Percentiles rank a stretch among this genome's conserved stretches.
Conservation (phyloP, 306 rosid species). For the Benincasa hispida region DNA sequence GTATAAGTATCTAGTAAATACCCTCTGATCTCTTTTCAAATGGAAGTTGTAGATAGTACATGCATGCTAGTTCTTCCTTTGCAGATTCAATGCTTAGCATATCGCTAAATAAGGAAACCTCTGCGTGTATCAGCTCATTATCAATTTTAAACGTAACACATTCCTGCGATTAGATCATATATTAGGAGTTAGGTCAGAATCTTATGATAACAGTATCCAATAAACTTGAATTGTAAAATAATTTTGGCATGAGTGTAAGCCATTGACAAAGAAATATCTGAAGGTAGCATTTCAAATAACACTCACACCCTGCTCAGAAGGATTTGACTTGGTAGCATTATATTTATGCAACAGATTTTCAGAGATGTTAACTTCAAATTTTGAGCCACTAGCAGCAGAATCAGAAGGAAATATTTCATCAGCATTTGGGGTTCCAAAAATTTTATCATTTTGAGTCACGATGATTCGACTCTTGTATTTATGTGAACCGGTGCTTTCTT, state of each 20-base stretch:
- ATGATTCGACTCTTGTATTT: slow-evolving; percentile 32
- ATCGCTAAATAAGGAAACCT: slow-evolving; percentile 27
- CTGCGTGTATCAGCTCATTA: slow-evolving; percentile 33
- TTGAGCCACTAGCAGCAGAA: slow-evolving; percentile 43
- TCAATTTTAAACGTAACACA: slow-evolving; percentile 49
- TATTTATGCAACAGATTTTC: slow-evolving; percentile 29
- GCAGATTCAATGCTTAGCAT: slow-evolving; percentile 43
- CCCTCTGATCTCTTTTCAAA: slow-evolving; percentile 70
- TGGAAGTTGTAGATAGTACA: slow-evolving; percentile 64
- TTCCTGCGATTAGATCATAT: slow-evolving; percentile 29
- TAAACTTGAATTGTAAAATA: background rate
- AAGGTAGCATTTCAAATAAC: slow-evolving; percentile 1
- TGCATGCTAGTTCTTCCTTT: slow-evolving; percentile 72
- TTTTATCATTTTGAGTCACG: slow-evolving; percentile 23
- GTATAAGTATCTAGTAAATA: slow-evolving; percentile 17
- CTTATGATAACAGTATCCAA: background rate
- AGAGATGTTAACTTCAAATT: slow-evolving; percentile 28
- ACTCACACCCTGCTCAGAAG: slow-evolving; percentile 52
- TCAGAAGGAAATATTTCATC: slow-evolving; percentile 26
- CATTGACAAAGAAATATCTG: background rate
- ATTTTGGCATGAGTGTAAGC: background rate
- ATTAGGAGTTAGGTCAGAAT: slow-evolving; percentile 17
- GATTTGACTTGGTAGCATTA: slow-evolving; percentile 13
- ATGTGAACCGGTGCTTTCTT: slow-evolving; percentile 70
- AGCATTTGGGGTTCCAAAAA: slow-evolving; percentile 35